Percentiles rank a stretch among this genome's conserved stretches.
These are phyloP conservation scores for Phylloporus sp. DNA, from an alignment of 768 basidiomycete species.

Conservation along the genomic window DNA sequence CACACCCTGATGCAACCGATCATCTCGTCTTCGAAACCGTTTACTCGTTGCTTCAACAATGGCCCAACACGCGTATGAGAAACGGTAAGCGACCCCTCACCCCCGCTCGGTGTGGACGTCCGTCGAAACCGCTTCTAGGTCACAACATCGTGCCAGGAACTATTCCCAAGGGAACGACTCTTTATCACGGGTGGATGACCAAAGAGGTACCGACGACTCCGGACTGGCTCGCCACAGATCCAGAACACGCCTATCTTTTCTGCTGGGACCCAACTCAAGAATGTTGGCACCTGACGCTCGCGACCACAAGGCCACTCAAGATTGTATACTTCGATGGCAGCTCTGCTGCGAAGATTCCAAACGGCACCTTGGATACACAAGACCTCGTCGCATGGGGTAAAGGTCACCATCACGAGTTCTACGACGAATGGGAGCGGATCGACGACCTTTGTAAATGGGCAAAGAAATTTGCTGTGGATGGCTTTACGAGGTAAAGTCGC, in stretches of 20 bases:
- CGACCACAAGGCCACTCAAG: conserved; percentile 32
- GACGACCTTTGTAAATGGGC: conserved; percentile 42
- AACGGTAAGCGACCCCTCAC: conserved; percentile 31
- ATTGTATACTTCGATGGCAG: conserved; percentile 51
- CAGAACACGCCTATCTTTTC: conserved; percentile 37
- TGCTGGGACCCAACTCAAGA: conserved; percentile 19
- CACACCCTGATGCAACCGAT: conserved; percentile 24
- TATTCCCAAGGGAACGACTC: conserved; percentile 32
- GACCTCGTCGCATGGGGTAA: conserved; percentile 45
- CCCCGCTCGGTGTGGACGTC: no score
- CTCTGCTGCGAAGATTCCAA: conserved; percentile 40
- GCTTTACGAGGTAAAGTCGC: conserved; percentile 42
- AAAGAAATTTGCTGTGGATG: conserved; percentile 37
- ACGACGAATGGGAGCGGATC: conserved; percentile 35
- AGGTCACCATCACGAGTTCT: conserved; percentile 24
- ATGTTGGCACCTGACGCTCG: conserved; percentile 18
- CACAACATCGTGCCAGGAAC: conserved; percentile 29
- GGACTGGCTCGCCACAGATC: conserved; percentile 33
- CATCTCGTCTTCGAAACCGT: conserved; percentile 24
- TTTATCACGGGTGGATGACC: conserved; percentile 31
- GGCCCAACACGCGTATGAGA: conserved; percentile 44
- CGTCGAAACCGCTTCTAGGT: conserved; percentile 14
- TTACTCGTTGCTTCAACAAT: conserved; percentile 35
- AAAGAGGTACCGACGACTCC: conserved; percentile 24
- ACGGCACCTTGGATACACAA: conserved; percentile 43